These are phyloP conservation scores for Fusarium longipes DNA, from an alignment of 2,329 filamentous ascomycete species.

Conservation along the genomic window DNA sequence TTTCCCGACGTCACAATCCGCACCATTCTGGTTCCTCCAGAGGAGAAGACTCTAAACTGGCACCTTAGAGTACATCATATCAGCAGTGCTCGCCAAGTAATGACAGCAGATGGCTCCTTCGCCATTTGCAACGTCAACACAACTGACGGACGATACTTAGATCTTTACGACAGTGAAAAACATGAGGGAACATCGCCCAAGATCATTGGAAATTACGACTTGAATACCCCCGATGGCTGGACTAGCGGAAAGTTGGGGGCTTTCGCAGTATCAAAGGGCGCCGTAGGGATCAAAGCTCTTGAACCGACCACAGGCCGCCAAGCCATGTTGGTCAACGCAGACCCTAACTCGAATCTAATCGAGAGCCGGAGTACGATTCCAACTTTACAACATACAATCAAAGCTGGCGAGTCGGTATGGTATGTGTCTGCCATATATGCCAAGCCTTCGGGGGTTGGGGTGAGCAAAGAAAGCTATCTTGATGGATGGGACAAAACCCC, in stretches of 20 bases:
- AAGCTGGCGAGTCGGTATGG: constrained; percentile 69
- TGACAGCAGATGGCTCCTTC: constrained; percentile 80
- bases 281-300: constrained; percentile 66
- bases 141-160: constrained; percentile 61
- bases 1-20: constrained; percentile 74
- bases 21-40: constrained; percentile 73
- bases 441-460: constrained; percentile 67
- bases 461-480: constrained; percentile 65
- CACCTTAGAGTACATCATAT: constrained; percentile 75
- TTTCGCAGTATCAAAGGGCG: constrained; percentile 68
- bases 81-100: constrained; percentile 68
- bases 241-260: constrained; percentile 62
- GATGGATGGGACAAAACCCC: constrained; percentile 71
- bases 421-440: constrained; percentile 79
- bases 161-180: constrained; percentile 58
- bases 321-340: constrained; percentile 77
- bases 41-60: constrained; percentile 71
- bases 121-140: constrained; percentile 70
- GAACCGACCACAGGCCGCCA: constrained; percentile 62
- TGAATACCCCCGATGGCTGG: constrained; percentile 65
- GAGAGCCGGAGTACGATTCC: constrained; percentile 79
- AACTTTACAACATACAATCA: constrained; percentile 71
- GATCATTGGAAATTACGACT: constrained; percentile 71
- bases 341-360: constrained; percentile 82
- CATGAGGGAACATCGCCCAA: constrained; percentile 64